phyloP scores from a whole-genome alignment of 371 early-diverging fungal species.

The Lichtheimia ornata region DNA sequence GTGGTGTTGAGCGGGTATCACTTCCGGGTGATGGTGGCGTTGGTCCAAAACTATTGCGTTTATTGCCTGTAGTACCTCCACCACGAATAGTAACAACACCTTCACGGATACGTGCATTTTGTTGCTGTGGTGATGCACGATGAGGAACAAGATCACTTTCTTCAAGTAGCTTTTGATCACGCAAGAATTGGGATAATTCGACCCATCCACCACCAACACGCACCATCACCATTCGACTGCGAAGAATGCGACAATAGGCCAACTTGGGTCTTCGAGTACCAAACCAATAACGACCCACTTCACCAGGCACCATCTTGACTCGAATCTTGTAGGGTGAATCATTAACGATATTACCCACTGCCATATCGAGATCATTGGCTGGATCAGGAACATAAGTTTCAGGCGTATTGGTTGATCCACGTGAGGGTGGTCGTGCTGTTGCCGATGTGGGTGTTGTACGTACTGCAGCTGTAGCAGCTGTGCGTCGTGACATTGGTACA shows the following conservation, averaged over 20 bases:
- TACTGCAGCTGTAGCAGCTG: neutral
- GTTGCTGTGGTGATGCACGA: constrained; percentile 71
- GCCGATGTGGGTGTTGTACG: neutral
- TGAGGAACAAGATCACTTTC: constrained; percentile 45
- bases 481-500: neutral
- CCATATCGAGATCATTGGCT: constrained; percentile 72
- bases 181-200: constrained; percentile 61
- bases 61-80: constrained; percentile 15
- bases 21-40: constrained; percentile 15
- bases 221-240: constrained; percentile 76
- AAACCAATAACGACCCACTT: constrained; percentile 75
- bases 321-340: constrained; percentile 46
- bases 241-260: constrained; percentile 72
- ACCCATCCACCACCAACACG: constrained; percentile 84
- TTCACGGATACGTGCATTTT: constrained; percentile 57
- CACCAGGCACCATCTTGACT: constrained; percentile 57
- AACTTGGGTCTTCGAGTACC: constrained; percentile 71
- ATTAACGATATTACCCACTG: constrained; percentile 71
- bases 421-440: neutral
- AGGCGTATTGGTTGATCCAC: constrained; percentile 7
- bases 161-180: constrained; percentile 47
- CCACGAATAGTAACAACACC: constrained; percentile 23
- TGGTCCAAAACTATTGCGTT: neutral
- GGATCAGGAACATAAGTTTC: constrained; percentile 64
- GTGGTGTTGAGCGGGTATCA: constrained; percentile 42